Base-by-base conservation (phyloP, 2,329 filamentous ascomycete genomes). In the Phialophora macrospora region DNA sequence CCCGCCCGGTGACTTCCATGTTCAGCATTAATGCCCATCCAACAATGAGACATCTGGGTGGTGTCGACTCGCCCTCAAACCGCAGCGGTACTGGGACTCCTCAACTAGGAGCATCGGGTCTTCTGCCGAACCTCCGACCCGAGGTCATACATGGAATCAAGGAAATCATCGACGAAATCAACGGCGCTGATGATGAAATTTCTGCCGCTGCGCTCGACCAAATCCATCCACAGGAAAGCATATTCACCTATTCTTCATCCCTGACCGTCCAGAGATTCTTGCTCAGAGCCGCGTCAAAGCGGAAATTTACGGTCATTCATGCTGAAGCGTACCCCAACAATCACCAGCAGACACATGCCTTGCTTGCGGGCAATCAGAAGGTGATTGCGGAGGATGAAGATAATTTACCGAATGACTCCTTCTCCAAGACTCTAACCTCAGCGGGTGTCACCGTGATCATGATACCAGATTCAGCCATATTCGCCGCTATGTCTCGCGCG, bases 141-240 rank as follows among this genome's bases (percentile, higher is more conserved):
- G 95, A 98, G 78, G 90, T 98, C 28, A 89, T 97, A 70, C 91
- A 95, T 73, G 95, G 93, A 49, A 97, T 99, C 73, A 89, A 92
- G 73, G 95, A 99, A 77, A 93, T 99, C 66, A 91, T 96, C 77
- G 95, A 99, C 75, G 95, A 99, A 79, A 88, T 99, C 63, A 90
- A 90, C 70, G 90, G 94, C 75, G 93, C 93, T 7, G 95, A 97
- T 75, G 92, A 96, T 74, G 93, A 97, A 78, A 96, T 99, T 72
- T 91, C 94, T 1, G 87, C 88, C 24, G 90, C 93, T 70, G 91
- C 93, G 2, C 90, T 96, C 69, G 91, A 96, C 55, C 91, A 97
- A 77, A 96, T 99, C 70, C 92, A 96, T 75, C 91, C 92, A 0
- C 93, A 94, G 75, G 94, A 99, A 77, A 90, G 93, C 72, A 91